These are phyloP conservation scores for Lentinula lateritia DNA, from an alignment of 768 basidiomycete species.

Conservation along the genomic window DNA sequence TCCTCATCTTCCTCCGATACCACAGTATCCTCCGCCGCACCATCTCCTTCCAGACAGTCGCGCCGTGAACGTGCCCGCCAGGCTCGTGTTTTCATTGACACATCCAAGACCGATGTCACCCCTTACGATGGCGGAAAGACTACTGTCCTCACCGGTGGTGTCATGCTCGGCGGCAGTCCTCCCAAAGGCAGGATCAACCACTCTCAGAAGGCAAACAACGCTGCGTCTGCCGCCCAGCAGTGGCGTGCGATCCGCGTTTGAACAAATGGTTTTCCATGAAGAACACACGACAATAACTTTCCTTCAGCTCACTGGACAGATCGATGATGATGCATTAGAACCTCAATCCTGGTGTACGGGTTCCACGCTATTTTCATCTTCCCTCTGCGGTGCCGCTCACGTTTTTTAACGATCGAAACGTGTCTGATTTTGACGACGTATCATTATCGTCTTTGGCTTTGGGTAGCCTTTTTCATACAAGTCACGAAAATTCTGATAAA, in stretches of 20 bases:
- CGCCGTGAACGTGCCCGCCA: constrained; percentile 67
- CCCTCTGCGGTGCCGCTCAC: neutral
- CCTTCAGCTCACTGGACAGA: neutral
- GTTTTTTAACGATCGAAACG: constrained; percentile 4
- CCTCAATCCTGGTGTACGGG: neutral
- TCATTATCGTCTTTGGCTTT: neutral
- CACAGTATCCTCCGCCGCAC: constrained; percentile 32
- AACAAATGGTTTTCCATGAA: constrained; percentile 11
- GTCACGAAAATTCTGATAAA: neutral
- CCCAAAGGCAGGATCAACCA: constrained; percentile 28
- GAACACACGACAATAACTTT: constrained; percentile 4
- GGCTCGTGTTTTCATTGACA: constrained; percentile 69
- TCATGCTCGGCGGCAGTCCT: constrained; percentile 68
- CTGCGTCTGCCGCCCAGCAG: constrained; percentile 1
- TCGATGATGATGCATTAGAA: neutral
- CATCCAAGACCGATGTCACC: constrained; percentile 71
- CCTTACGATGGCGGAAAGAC: constrained; percentile 88
- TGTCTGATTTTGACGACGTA: neutral
- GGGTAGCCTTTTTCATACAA: neutral
- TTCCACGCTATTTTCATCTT: neutral
- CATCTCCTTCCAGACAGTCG: constrained; percentile 41
- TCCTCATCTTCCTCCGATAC: constrained; percentile 37
- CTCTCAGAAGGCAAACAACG: constrained; percentile 5
- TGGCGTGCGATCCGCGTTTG: constrained; percentile 56
- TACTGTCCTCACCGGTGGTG: constrained; percentile 81